These are phyloP conservation scores for Sphaerulina vaccinii DNA, from an alignment of 2,329 filamentous ascomycete species.

Conservation along the genomic window DNA sequence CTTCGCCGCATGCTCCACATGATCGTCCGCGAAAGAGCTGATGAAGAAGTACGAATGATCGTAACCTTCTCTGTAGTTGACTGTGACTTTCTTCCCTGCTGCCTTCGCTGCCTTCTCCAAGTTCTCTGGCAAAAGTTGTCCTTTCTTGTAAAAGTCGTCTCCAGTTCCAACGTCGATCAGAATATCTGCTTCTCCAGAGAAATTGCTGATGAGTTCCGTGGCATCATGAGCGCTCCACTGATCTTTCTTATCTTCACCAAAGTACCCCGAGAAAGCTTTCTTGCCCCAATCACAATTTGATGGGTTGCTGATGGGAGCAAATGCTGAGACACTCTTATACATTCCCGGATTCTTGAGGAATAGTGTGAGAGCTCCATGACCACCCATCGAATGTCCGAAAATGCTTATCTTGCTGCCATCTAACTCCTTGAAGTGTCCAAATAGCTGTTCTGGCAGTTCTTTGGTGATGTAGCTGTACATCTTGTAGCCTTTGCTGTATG, in stretches of 20 bases:
- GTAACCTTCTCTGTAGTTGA: slow-evolving; percentile 87
- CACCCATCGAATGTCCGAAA: slow-evolving; percentile 95
- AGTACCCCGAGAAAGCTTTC: slow-evolving; percentile 91
- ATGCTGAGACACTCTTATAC: slow-evolving; percentile 56
- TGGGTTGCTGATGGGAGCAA: slow-evolving; percentile 29
- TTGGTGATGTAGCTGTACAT: slow-evolving; percentile 93
- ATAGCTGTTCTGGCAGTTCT: slow-evolving; percentile 80
- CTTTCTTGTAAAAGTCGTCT: slow-evolving; percentile 95
- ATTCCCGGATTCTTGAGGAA: slow-evolving; percentile 87
- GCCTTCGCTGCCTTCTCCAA: slow-evolving; percentile 76
- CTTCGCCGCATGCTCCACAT: slow-evolving; percentile 89
- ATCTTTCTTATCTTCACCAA: slow-evolving; percentile 69
- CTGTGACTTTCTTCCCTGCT: slow-evolving; percentile 67
- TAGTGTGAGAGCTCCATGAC: slow-evolving; percentile 88
- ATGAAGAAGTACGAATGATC: slow-evolving; percentile 99
- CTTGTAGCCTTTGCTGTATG: slow-evolving; percentile 76
- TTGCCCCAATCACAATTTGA: slow-evolving; percentile 84
- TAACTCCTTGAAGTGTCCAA: slow-evolving; percentile 67
- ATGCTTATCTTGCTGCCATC: slow-evolving; percentile 74
- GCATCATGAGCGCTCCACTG: slow-evolving; percentile 90
- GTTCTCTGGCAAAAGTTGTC: slow-evolving; percentile 91
- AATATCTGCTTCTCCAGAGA: slow-evolving; percentile 69
- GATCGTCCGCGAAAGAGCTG: slow-evolving; percentile 83
- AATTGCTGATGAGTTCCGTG: slow-evolving; percentile 79
- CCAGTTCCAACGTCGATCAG: slow-evolving; percentile 91